Base-by-base conservation (phyloP, 768 basidiomycete genomes). In the Rickenella mellea region DNA sequence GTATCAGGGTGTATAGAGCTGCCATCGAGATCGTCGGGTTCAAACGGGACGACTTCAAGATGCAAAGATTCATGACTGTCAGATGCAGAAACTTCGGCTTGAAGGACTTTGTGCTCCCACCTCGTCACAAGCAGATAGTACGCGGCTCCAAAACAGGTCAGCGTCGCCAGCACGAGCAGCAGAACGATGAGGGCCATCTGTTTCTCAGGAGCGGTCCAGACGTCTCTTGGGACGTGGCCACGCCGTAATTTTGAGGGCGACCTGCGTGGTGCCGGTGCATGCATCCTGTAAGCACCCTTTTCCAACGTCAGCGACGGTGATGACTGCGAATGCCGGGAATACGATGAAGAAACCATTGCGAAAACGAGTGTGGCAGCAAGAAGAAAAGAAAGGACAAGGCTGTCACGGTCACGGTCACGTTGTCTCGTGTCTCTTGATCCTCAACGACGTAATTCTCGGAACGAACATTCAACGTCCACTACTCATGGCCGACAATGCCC, bases 251-350 rank as follows among this genome's bases (percentile, higher is more conserved):
- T 30, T 48, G 46, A 39, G 36, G 55, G 48, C 0, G 51, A 29
- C 5, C 50, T 47, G 26, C 52, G 55, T 35, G 43, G 47, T 12
- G 73, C 68, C 54, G 50, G 51, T 38, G 64, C 68, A n/a, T 73
- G 71, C 62, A 84, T 71, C 36, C 80, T 69, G 50, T 83, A 79
- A 27, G 69, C 59, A 24, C 83, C 81, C 53, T 73, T 77, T 57
- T 86, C 82, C 45, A 78, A 59, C 5, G 73, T 67, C 19, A 83
- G 61, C 1, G 83, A 81, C 25, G 83, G 81, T 4, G 83, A 85
- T 6, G 58, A 49, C 22, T 55, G 51, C 0, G 59, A 46, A 42
- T 52, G 42, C 27, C 51, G 55, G 19, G 24, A 19, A 5, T 17
- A 36, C 24, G 33, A 5, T 36, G 9, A 2, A 36, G 19, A 22